Base-by-base conservation (phyloP, 805 yeast genomes). In the Wickerhamiella siamensis region DNA sequence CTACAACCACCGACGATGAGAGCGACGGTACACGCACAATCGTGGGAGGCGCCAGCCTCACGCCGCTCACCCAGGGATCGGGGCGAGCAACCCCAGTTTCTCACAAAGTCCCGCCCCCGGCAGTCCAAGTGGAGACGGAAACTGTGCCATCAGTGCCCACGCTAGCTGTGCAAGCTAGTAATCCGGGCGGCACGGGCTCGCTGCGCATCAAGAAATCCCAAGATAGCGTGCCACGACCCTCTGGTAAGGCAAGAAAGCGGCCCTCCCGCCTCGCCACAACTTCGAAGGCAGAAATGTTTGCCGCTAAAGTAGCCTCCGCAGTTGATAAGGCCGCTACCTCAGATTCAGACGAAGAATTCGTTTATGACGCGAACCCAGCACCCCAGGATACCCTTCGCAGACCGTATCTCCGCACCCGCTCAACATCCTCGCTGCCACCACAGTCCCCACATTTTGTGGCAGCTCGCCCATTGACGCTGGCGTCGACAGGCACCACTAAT, bases 341-440 rank as follows among this genome's bases (percentile, higher is more conserved):
- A 27, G 96, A 87, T 57, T 76, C 86, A 20, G 95, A 87, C 51
- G 98, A 91, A 58, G 84, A 94, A 1, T 88, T 91, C 67, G 95
- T 88, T n/a, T 88, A 88, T 58, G 96, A 87, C 53, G 74, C 64
- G 53, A 49, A 60, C 49, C 55, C 62, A 34, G 38, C 38, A 36
- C 12, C 40, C 36, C 39, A 42, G 36, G 32, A 35, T 32, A 21
- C 41, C 15, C 42, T 44, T 27, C 43, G 57, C 9, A 43, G 49
- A 15, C 51, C 54, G 8, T 43, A 47, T 31, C 16, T 39, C n/a
- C 49, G 53, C 17, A 40, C 53, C 9, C n/a, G 46, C 19, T 50
- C 54, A 10, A 41, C 40, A 5, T 37, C 39, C 6, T 43, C 46
- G 5, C 31, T 47, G 36, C 43, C 43, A 2, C 15, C 31, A n/a